Percentiles rank a stretch among this genome's conserved stretches.
phyloP scores from a whole-genome alignment of 306 rosid genomes.

The Amphicarpaea edgeworthii region DNA sequence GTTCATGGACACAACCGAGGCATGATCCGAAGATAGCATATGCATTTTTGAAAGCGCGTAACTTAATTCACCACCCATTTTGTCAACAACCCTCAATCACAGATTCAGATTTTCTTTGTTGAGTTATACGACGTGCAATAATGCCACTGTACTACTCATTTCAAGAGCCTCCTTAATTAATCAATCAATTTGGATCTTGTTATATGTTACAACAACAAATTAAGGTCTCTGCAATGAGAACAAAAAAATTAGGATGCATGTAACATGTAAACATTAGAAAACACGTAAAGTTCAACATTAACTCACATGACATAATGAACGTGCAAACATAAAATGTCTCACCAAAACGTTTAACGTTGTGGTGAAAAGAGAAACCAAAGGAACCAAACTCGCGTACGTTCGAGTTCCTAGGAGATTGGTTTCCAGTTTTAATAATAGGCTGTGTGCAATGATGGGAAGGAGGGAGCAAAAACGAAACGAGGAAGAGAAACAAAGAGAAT shows the following conservation, averaged over 20 bases:
- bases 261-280: neutral
- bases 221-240: conserved; percentile 53
- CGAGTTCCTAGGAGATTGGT: conserved; percentile 11
- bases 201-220: conserved; percentile 32
- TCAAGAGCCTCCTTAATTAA: neutral
- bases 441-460: neutral
- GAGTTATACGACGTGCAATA: conserved; percentile 16
- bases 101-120: conserved; percentile 25
- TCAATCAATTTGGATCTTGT: no score
- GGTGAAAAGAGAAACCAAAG: conserved; percentile 22
- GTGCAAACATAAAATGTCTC: conserved; percentile 1
- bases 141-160: conserved; percentile 24
- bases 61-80: conserved; percentile 64
- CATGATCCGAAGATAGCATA: conserved; percentile 75
- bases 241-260: neutral
- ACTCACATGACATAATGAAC: conserved; percentile 1
- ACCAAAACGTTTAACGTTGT: conserved; percentile 21
- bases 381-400: conserved; percentile 41
- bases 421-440: neutral
- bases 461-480: neutral
- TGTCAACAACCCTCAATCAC: conserved; percentile 40
- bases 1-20: conserved; percentile 86
- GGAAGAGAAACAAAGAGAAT: neutral
- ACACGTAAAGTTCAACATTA: neutral
- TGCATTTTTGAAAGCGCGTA: conserved; percentile 53